Base-by-base conservation (phyloP, 2,329 filamentous ascomycete species). In the Blastomyces percursus region DNA sequence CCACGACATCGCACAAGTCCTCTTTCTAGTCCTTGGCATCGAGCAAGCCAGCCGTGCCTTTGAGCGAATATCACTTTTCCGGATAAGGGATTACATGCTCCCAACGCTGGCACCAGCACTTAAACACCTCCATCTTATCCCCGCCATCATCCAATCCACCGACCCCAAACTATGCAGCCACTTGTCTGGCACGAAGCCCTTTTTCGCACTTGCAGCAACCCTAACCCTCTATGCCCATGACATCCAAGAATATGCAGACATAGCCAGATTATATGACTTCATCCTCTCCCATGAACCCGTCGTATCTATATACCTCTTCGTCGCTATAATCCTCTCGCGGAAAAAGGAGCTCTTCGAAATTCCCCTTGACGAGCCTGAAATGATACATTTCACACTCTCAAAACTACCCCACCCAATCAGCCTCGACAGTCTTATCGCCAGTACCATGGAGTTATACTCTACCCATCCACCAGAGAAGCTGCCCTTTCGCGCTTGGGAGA, bases 31-130 rank as follows among this genome's bases (percentile, higher is more conserved):
- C 12, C 81, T 99, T 3, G 87, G 87, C 0, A 77, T 84, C 11
- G 71, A 80, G 27, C 73, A 80, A 61, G 86, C 89, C 19, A 79
- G 82, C 21, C 74, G 80, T 7, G 85, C 87, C 19, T 84, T 95
- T 40, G 82, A 89, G 42, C 88, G 89, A n/a, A 85, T 99, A 63
- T 96, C 92, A 2, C 81, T 92, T 40, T 83, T 97, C 54, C 88
- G 91, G 61, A 96, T 99, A 72, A 86, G 94, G 65, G 94, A 99
- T 77, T 99, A 96, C 75, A 96, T 99, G 94, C 85, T 99, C 12
- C 92, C 93, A 9, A 90, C 86, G 50, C 84, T 99, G 54, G 80
- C 84, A 16, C 90, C 91, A 2, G 90, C 92, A 27, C 80, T 95
- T 58, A 82, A 86, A 61, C 94, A 99, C 75, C 84, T 99, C n/a